A percentile compares a stretch with the other conserved stretches of the same genome.
Evolutionary conservation across 768 basidiomycete genomes (phyloP).

Genomic region (Lentinus brumalis): DNA sequence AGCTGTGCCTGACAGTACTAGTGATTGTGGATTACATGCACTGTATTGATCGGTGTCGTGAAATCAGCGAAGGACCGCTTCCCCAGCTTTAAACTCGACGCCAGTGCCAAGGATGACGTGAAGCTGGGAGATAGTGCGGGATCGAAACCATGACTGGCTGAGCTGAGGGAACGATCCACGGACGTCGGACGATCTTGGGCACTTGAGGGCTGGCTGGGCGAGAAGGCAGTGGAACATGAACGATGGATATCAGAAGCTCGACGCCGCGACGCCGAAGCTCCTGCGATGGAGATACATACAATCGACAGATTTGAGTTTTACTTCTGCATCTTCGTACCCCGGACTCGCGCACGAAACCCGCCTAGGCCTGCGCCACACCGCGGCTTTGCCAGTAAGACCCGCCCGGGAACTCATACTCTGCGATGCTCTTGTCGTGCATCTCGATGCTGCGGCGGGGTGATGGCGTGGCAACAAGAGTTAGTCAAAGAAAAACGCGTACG

Average conservation of each 20-base stretch:
- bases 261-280: too few species aligned
- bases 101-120: too few species aligned
- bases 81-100: too few species aligned
- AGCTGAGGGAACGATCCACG: too few species aligned
- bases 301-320: not conserved
- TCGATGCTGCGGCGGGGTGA: conserved; percentile 62
- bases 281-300: not conserved
- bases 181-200: too few species aligned
- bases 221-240: not conserved
- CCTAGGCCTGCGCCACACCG: not conserved
- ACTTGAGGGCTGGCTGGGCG: too few species aligned
- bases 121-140: too few species aligned
- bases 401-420: conserved; percentile 82
- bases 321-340: not conserved
- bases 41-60: too few species aligned
- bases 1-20: too few species aligned
- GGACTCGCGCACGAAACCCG: not conserved
- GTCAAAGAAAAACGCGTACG: not conserved
- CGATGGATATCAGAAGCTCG: not conserved
- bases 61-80: too few species aligned
- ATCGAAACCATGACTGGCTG: too few species aligned
- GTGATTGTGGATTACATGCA: too few species aligned
- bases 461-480: not conserved
- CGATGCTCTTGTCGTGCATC: conserved; percentile 81
- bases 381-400: conserved; percentile 75